Evolutionary conservation across 2,329 filamentous ascomycete species (phyloP).

Genomic region (Hymenotorrendiella dingleyae): DNA sequence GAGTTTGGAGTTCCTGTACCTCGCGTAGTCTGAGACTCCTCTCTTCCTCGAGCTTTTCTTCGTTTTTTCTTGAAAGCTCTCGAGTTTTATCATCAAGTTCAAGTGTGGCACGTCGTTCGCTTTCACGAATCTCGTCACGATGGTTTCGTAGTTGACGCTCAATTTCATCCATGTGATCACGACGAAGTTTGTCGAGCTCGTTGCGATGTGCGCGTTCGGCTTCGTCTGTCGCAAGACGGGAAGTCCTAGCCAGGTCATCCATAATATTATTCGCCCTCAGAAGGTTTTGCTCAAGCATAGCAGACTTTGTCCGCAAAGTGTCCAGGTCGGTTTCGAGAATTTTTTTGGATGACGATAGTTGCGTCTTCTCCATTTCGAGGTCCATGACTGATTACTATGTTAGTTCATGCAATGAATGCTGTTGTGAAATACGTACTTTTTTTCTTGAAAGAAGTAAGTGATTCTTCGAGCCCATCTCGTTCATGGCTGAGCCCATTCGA

Average conservation of each 20-base stretch:
- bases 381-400: constrained; percentile 33
- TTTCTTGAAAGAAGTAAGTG: constrained; percentile 59
- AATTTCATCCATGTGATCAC: constrained; percentile 46
- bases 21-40: constrained; percentile 52
- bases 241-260: constrained; percentile 40
- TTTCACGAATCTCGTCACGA: constrained; percentile 59
- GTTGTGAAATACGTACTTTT: background rate
- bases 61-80: constrained; percentile 27
- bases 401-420: background rate
- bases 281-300: constrained; percentile 36
- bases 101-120: constrained; percentile 56
- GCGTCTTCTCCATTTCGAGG: constrained; percentile 39
- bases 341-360: constrained; percentile 37
- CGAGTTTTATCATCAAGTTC: constrained; percentile 28
- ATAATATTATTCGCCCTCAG: constrained; percentile 42
- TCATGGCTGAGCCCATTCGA: constrained; percentile 65
- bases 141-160: constrained; percentile 56
- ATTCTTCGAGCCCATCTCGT: constrained; percentile 65
- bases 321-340: constrained; percentile 64
- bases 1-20: constrained; percentile 56
- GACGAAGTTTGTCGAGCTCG: constrained; percentile 48
- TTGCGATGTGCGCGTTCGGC: constrained; percentile 46
- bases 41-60: constrained; percentile 59
- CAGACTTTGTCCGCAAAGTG: constrained; percentile 39
- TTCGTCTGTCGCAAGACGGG: constrained; percentile 51